Base-by-base conservation (phyloP, 805 yeast species). In the Dipodascopsis tothii region DNA sequence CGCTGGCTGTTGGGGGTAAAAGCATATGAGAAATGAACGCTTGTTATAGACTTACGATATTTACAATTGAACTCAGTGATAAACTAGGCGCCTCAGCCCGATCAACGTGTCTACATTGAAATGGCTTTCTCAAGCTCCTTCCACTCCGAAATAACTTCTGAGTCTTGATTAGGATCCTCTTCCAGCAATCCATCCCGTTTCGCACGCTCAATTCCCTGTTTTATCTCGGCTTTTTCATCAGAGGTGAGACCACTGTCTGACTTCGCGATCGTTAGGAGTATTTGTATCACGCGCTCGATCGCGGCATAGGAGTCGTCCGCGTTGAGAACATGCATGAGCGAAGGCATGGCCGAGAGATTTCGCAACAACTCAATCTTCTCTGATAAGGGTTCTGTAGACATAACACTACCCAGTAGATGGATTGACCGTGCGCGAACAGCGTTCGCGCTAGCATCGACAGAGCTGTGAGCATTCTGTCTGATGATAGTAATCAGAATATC, bases 401-500 rank as follows among this genome's bases (percentile, higher is more conserved):
- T 19, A 22, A 49, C 39, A 11, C 53, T 52, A 3, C 52, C 53
- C 35, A 49, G 39, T 23, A 49, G 20, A 25, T 47, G 43, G 20
- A 49, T 43, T 11, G 51, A 46, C 4, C 53, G 47, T 16, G 48
- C 33, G 6, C 51, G 44, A 25, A 49, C 30, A 9, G 14, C 38
- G 21, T 45, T 45, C 14, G 28, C 50, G 20, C n/a, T 32, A 2
- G 28, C 32, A 9, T 33, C 39, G 14, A 14, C 27, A 4, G 25
- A 30, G 28, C 32, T 11, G 11, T 40, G 37, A 2, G 48, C 43
- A 11, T 44, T 44, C 17, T 41, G 19, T 18, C 33, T 21, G 23
- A 52, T 41, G 11, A 52, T 33, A 5, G 34, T 32, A 16, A 39
- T 17, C 21, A 55, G 32, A 11, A 38, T 21, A 11, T 67, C 65